Base-by-base conservation (phyloP, 345 rosid genomes). In the Adansonia digitata region DNA sequence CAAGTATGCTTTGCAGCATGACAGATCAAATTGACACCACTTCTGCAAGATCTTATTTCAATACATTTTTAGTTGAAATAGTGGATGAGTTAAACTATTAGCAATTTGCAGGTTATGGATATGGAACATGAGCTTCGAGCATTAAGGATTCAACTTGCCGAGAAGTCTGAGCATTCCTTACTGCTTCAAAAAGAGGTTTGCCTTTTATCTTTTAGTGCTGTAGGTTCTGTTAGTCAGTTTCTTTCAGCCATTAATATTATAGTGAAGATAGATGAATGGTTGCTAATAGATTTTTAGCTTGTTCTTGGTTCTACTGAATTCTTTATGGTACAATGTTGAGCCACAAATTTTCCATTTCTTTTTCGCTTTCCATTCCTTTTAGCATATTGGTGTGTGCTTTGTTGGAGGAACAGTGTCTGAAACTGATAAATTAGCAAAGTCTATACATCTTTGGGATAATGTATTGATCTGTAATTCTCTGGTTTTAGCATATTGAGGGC, bases 111-210 rank as follows among this genome's bases (percentile, higher is more conserved):
- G 77, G 77, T 75, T 26, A 75, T 75, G 77, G 77, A 75, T 69
- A 75, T 75, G 77, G 77, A 75, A 27, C 62, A 75, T 18, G 77
- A 75, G 59, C 77, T 75, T 51, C 65, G 31, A 24, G 77, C 77
- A 51, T 52, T 75, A 65, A 52, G 77, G 72, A 75, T 65, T 53
- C 77, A 75, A 53, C 72, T 75, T 35, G 55, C 52, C 8, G 77
- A 75, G 72, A 75, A 75, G 62, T 75, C 77, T 51, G 65, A 75
- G 63, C 72, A 52, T 65, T 75, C 72, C 26, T 26, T 75, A 26
- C 51, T 45, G 52, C 77, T 75, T 64, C 77, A 75, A 35, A 75
- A 46, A 18, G 72, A 75, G 72, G 77, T 75, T 20, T 51, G 53
- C 14, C 45, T 65, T 51, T 35, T 59, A 26, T 18, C 26, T 20